Conservation (phyloP, 352 stramenopile genomes). For the Globisporangium nunn region DNA sequence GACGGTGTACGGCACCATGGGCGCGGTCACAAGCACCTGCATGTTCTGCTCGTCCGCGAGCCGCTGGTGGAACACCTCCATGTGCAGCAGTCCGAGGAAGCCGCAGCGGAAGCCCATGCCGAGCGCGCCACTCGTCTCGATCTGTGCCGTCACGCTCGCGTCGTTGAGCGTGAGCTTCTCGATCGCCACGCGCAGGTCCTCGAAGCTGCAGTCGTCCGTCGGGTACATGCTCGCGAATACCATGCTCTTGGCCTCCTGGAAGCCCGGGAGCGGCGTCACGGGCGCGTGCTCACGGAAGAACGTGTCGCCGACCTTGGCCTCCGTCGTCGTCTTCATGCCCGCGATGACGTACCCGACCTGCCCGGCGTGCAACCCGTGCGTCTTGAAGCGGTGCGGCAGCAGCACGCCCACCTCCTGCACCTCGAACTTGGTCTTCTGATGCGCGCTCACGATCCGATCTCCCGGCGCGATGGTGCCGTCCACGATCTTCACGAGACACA, state of each 20-base stretch:
- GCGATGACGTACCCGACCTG: constrained; percentile 98
- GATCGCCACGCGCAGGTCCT: constrained; percentile 94
- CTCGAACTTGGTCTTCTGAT: constrained; percentile 85
- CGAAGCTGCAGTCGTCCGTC: constrained; percentile 93
- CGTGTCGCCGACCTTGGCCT: constrained; percentile 91
- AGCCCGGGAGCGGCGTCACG: constrained; percentile 63
- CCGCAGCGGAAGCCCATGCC: constrained; percentile 96
- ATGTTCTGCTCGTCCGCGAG: constrained; percentile 97
- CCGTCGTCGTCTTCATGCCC: constrained; percentile 95
- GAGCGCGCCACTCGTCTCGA: constrained; percentile 92
- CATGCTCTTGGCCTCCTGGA: constrained; percentile 89
- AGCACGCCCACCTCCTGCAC: constrained; percentile 96
- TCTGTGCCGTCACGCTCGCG: constrained; percentile 92
- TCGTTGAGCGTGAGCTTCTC: constrained; percentile 97
- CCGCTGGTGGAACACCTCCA: constrained; percentile 98
- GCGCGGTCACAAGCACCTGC: constrained; percentile 96
- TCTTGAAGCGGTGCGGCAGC: constrained; percentile 79
- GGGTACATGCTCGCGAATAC: constrained; percentile 99
- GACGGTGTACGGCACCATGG: constrained; percentile 97
- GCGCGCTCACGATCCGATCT: constrained; percentile 72
- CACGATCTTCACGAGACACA: constrained; percentile 93
- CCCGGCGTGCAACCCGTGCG: constrained; percentile 71
- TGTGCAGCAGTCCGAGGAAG: constrained; percentile 97
- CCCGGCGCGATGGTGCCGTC: constrained; percentile 87
- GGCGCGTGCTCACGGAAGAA: constrained; percentile 66